Conservation (phyloP, 2,329 filamentous ascomycete species). For the Exophiala sp. region DNA sequence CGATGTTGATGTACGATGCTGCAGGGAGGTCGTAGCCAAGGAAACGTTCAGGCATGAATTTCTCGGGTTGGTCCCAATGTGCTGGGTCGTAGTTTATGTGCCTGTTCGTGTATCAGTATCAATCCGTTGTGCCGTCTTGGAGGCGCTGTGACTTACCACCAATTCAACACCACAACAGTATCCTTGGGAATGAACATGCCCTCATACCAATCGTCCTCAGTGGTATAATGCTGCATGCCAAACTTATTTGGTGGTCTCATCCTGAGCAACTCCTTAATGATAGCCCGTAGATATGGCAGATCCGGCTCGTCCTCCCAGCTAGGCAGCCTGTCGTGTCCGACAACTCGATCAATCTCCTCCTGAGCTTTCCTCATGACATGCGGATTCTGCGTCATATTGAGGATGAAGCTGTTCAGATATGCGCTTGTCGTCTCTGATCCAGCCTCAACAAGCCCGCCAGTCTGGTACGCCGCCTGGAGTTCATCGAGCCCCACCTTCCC, state of each 20-base stretch:
- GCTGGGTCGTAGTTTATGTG: constrained; percentile 26
- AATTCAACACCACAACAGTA: constrained; percentile 37
- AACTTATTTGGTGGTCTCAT: constrained; percentile 48
- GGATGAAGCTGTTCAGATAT: constrained; percentile 22
- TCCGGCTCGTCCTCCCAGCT: constrained; percentile 46
- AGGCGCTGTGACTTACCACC: constrained; percentile 38
- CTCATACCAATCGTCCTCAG: constrained; percentile 26
- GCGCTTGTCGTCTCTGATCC: constrained; percentile 29
- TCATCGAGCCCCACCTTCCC: constrained; percentile 19
- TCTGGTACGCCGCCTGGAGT: constrained; percentile 20
- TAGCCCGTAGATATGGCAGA: constrained; percentile 53
- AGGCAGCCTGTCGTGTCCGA: constrained; percentile 49
- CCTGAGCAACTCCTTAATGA: constrained; percentile 28
- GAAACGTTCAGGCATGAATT: constrained; percentile 23
- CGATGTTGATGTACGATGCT: constrained; percentile 35
- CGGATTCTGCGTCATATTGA: constrained; percentile 39
- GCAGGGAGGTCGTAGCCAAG: constrained; percentile 29
- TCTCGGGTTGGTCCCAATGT: constrained; percentile 19
- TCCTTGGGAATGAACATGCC: constrained; percentile 27
- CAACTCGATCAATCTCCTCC: constrained; percentile 48
- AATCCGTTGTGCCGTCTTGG: too few species aligned
- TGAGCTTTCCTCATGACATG: constrained; percentile 46
- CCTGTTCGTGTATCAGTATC: constrained; percentile 11
- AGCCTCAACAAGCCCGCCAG: constrained; percentile 27
- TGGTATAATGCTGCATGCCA: constrained; percentile 28